phyloP scores from a whole-genome alignment of 1,284 basidiomycete genomes.

The Ustilago lituana region DNA sequence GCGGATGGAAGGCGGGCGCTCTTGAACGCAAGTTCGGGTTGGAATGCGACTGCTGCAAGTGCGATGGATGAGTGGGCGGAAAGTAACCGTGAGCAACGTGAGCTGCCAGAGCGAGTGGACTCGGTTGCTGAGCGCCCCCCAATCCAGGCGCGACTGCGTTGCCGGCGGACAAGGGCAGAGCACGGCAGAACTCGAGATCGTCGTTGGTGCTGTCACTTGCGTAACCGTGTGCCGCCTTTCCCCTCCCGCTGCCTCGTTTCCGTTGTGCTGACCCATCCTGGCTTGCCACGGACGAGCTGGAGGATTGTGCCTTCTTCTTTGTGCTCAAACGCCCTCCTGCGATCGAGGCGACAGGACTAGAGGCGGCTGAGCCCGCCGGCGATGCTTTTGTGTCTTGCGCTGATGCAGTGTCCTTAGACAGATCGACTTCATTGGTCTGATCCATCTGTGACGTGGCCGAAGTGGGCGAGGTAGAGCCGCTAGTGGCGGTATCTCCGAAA shows the following conservation, averaged over 20 bases:
- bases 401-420: not conserved
- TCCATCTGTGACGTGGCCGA: constrained; percentile 17
- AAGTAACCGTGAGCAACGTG: constrained; percentile 22
- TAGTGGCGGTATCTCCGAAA: constrained; percentile 40
- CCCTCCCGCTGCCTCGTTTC: not conserved
- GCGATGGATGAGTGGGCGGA: not conserved
- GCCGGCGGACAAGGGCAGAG: constrained; percentile 8
- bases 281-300: constrained; percentile 13
- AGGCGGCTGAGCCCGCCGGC: constrained; percentile 21
- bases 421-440: constrained; percentile 2
- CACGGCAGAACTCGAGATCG: constrained; percentile 38
- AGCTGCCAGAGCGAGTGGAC: constrained; percentile 20
- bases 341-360: constrained; percentile 22
- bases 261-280: constrained; percentile 21
- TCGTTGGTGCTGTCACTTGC: constrained; percentile 11
- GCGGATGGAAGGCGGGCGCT: constrained; percentile 37
- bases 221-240: not conserved
- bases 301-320: constrained; percentile 14
- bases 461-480: constrained; percentile 16
- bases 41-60: constrained; percentile 38
- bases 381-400: constrained; percentile 5
- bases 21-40: constrained; percentile 37
- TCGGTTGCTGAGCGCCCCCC: constrained; percentile 15
- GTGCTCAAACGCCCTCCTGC: constrained; percentile 5
- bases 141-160: constrained; percentile 4